Evolutionary conservation across 805 yeast genomes (phyloP), one percentile per base, ranked within the genome.

Genomic region (Starmera quercuum): DNA sequence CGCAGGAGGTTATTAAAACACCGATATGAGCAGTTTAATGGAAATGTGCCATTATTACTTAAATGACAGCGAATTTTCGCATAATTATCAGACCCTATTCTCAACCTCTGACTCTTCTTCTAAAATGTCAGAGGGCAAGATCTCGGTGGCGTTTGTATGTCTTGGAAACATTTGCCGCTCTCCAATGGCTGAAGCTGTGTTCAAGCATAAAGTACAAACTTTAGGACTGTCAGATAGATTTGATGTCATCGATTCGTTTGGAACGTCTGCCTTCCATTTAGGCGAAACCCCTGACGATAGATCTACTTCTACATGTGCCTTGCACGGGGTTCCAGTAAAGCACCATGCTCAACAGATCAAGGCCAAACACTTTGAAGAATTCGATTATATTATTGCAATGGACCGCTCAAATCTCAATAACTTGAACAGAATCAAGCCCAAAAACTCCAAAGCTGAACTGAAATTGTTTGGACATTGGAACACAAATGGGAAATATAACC

Each of bases 101-200:
- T 9, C 9, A 21, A 21, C 12, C 24, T 21, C 24, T 9, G 9
- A 21, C 24, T 9, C 24, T 21, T 21, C 12, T 21, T 12, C 6
- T 9, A 21, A 9, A n/a, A 46, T 41, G 45, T 44, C 47, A 14
- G 26, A 33, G 29, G 43, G 41, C 33, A 40, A 47, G 26, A 52
- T 73, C 4, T 68, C 82, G 1, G 94, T 88, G 9, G 96, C 94
- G 1, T 87, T 88, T 54, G 90, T 87, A 1, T 88, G 97, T 51
- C 64, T 86, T 18, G 97, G 97, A 4, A 88, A 88, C 56, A 84
- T 84, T 16, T 87, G 97, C 52, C 88, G 97, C 31, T 86, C 96
- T 2, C 97, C 97, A 11, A 90, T 88, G 97, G 97, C 97, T 0
- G 97, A 90, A 53, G 96, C 96, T 0, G 84, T 87, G 1, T 86